These are phyloP conservation scores for Hanseniaspora singularis DNA, from an alignment of 805 yeast genomes.

Conservation along the genomic window DNA sequence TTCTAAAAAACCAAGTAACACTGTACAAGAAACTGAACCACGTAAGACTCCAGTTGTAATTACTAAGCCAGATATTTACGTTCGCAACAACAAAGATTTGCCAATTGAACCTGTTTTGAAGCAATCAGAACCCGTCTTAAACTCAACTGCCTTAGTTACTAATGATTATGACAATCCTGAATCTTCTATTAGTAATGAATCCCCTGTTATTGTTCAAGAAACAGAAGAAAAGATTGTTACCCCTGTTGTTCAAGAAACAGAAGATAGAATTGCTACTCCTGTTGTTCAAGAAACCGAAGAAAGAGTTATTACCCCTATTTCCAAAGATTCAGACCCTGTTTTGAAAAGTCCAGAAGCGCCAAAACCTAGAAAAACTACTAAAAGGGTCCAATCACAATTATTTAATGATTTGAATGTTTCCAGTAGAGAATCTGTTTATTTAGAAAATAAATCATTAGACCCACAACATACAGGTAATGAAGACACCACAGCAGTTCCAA, in stretches of 20 bases:
- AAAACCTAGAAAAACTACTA: slow-evolving; percentile 21
- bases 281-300: background rate
- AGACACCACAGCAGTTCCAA: background rate
- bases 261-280: too few relatives aligned
- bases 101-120: slow-evolving; percentile 8
- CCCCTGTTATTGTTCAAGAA: background rate
- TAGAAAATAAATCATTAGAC: slow-evolving; percentile 26
- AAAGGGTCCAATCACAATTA: slow-evolving; percentile 11
- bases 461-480: slow-evolving; percentile 34
- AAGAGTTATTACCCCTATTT: slow-evolving; percentile 3
- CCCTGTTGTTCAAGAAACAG: background rate
- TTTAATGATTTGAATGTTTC: slow-evolving; percentile 14
- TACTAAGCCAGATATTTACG: too few relatives aligned
- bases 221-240: background rate
- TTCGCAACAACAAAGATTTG: background rate
- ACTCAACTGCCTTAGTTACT: too few relatives aligned
- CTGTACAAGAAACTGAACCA: slow-evolving; percentile 5
- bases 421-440: slow-evolving; percentile 17
- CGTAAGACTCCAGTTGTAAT: too few relatives aligned
- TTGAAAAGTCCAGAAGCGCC: slow-evolving; percentile 21
- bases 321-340: slow-evolving; percentile 6
- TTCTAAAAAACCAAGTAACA: slow-evolving; percentile 11
- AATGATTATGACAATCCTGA: too few relatives aligned
- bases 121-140: too few relatives aligned
- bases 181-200: background rate